These are phyloP conservation scores for Apiotrichum akiyoshidainum DNA, from an alignment of 1,284 basidiomycete species.

Conservation along the genomic window DNA sequence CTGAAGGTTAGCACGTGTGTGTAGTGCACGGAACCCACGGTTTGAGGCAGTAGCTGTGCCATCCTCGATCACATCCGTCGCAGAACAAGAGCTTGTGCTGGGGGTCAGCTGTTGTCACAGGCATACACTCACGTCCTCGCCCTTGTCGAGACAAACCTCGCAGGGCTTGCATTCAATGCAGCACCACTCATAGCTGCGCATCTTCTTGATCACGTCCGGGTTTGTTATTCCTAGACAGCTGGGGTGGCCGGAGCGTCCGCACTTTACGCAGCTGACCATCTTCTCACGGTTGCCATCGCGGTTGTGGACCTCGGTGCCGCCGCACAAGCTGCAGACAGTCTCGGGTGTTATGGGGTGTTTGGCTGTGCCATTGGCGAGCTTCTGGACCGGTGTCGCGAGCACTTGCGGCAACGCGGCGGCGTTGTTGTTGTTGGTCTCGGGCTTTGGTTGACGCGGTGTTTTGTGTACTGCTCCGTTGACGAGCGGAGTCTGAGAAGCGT, in stretches of 20 bases:
- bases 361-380: background rate
- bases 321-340: conserved; percentile 35
- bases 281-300: conserved; percentile 25
- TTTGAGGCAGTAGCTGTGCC: conserved; percentile 83
- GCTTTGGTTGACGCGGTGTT: background rate
- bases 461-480: background rate
- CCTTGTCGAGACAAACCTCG: conserved; percentile 79
- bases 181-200: conserved; percentile 72
- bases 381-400: background rate
- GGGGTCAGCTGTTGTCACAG: background rate
- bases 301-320: conserved; percentile 28
- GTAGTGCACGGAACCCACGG: too few relatives aligned
- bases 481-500: background rate
- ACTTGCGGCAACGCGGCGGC: background rate
- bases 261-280: conserved; percentile 41
- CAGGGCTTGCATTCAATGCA: conserved; percentile 93
- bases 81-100: conserved; percentile 80
- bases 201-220: conserved; percentile 23
- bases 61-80: conserved; percentile 91
- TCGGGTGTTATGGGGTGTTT: conserved; percentile 13
- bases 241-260: conserved; percentile 58
- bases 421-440: background rate
- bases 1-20: conserved; percentile 23
- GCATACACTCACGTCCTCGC: conserved; percentile 71
- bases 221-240: conserved; percentile 59